These are phyloP conservation scores for Saprolegnia parasitica DNA, from an alignment of 352 stramenopile genomes.

Conservation along the genomic window DNA sequence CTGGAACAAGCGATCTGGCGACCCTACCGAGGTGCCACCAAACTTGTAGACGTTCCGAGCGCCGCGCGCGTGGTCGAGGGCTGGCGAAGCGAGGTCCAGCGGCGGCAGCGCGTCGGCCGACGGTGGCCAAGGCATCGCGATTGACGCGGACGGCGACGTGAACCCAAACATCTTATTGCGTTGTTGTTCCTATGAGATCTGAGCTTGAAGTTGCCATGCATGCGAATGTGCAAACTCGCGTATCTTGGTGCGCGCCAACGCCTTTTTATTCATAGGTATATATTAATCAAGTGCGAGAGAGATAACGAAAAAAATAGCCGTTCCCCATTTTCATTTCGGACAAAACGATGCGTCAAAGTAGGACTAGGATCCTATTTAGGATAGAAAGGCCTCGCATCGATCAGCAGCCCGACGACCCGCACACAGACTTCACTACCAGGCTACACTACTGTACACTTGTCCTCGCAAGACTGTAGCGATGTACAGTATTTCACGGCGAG, in stretches of 20 bases:
- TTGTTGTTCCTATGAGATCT: too few relatives aligned
- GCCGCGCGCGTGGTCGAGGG: constrained; percentile 54
- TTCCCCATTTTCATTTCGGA: too few relatives aligned
- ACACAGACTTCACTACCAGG: too few relatives aligned
- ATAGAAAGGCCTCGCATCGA: too few relatives aligned
- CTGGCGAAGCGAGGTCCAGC: constrained; percentile 24
- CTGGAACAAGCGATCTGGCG: constrained; percentile 49
- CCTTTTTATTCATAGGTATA: neutral
- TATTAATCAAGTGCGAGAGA: neutral
- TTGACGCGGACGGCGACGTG: constrained; percentile 21
- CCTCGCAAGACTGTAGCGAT: too few relatives aligned
- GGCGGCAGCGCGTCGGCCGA: neutral
- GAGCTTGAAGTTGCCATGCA: too few relatives aligned
- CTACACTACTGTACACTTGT: too few relatives aligned
- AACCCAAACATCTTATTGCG: constrained; percentile 3
- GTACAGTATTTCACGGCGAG: too few relatives aligned
- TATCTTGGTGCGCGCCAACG: neutral
- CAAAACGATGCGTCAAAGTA: too few relatives aligned
- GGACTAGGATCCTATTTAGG: too few relatives aligned
- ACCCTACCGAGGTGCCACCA: constrained; percentile 70
- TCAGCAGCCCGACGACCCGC: too few relatives aligned
- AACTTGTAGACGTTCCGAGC: constrained; percentile 83
- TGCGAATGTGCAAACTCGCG: neutral
- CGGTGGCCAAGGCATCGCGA: constrained; percentile 8
- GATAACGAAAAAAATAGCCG: too few relatives aligned